These are phyloP conservation scores for Bacidia rubella DNA, from an alignment of 495 filamentous ascomycete genomes.

Conservation along the genomic window DNA sequence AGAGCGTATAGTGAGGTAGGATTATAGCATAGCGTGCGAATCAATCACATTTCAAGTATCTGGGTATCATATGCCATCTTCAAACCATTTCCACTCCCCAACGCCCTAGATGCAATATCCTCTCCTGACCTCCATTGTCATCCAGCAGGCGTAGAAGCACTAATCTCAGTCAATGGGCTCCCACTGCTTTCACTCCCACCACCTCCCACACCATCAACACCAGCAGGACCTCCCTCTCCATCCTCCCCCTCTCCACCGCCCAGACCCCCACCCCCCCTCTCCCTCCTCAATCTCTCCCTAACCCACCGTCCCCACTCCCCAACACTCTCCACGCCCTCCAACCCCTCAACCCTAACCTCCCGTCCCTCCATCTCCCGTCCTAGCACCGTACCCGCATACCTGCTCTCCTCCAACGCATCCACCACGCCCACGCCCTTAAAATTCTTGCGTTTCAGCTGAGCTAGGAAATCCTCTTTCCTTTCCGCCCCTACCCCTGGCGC, in stretches of 20 bases:
- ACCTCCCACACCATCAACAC: not conserved
- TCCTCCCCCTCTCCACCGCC: not conserved
- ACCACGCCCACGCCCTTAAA: conserved; percentile 56
- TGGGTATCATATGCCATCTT: not conserved
- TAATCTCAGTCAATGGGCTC: conserved; percentile 16
- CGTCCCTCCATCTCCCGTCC: conserved; percentile 56
- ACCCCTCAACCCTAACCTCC: conserved; percentile 55
- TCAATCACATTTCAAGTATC: not conserved
- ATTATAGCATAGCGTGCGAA: not conserved
- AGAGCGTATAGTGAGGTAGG: not conserved
- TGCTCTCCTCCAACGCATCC: conserved; percentile 52
- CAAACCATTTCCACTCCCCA: not conserved
- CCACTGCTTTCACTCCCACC: conserved; percentile 8
- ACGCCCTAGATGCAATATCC: not conserved
- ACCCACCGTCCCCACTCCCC: conserved; percentile 42
- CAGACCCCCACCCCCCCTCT: not conserved
- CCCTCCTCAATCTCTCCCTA: not conserved
- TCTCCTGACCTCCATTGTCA: not conserved
- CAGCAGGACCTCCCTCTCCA: not conserved
- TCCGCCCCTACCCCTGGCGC: conserved; percentile 8
- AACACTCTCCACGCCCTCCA: conserved; percentile 47
- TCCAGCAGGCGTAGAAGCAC: not conserved
- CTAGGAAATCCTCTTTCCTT: conserved; percentile 54
- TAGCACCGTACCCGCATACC: conserved; percentile 67
- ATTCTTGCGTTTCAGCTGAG: conserved; percentile 68